Evolutionary conservation across 179 eudicot species (phyloP).

Genomic region (Camellia oleifera): DNA sequence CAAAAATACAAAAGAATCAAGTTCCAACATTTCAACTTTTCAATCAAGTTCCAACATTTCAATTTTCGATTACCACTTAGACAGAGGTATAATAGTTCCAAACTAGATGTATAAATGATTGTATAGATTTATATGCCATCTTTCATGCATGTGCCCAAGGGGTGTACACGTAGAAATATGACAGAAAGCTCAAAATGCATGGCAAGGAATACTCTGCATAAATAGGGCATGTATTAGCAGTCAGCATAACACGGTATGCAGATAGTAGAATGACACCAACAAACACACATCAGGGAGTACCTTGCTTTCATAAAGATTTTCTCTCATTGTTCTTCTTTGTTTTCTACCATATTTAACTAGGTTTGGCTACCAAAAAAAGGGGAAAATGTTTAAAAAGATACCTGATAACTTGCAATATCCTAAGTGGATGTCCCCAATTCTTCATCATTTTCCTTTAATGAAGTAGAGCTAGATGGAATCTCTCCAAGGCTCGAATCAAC

Average conservation of each 20-base stretch:
- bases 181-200: neutral
- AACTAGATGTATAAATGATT: too few relatives aligned
- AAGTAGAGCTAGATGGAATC: slow-evolving; percentile 26
- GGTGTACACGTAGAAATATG: too few relatives aligned
- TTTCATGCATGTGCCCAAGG: too few relatives aligned
- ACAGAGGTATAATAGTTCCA: neutral
- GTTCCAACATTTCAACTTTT: too few relatives aligned
- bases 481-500: slow-evolving; percentile 28
- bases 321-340: neutral
- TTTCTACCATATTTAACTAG: neutral
- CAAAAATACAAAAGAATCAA: too few relatives aligned
- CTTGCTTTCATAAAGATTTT: neutral
- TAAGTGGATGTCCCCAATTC: slow-evolving; percentile 45
- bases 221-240: neutral
- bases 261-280: neutral
- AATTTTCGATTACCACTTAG: neutral
- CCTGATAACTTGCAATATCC: slow-evolving; percentile 89
- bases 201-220: neutral
- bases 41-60: too few relatives aligned
- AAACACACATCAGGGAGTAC: neutral
- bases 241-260: neutral
- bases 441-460: slow-evolving; percentile 29
- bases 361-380: neutral
- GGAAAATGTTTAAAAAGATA: slow-evolving; percentile 13
- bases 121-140: too few relatives aligned